Evolutionary conservation across 2,329 filamentous ascomycete species (phyloP).

Genomic region (Trichophyton simii): DNA sequence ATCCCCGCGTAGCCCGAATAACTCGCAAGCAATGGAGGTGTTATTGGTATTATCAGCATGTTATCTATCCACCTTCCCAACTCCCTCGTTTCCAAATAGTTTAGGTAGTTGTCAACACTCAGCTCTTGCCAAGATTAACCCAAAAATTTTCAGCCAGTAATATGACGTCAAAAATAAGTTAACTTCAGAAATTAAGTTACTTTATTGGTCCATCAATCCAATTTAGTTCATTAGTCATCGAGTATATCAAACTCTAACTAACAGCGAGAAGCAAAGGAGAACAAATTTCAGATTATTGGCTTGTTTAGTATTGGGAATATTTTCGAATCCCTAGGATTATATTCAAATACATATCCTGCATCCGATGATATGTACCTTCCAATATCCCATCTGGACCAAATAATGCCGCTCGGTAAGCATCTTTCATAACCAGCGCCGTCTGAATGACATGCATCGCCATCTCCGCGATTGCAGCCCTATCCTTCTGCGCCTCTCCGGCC

Average conservation of each 20-base stretch:
- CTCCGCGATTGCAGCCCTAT: background rate
- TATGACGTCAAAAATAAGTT: no score
- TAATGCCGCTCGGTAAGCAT: background rate
- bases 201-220: no score
- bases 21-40: background rate
- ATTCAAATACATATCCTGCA: background rate
- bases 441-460: background rate
- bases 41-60: no score
- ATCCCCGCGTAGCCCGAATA: background rate
- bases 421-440: background rate
- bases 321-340: background rate
- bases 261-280: no score
- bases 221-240: no score
- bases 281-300: background rate
- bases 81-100: no score
- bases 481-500: background rate
- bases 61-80: no score
- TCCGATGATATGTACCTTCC: background rate
- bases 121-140: no score
- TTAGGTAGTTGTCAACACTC: no score
- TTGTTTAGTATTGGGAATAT: background rate
- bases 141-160: no score
- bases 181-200: no score
- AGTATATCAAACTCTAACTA: no score
- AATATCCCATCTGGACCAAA: background rate